phyloP scores from a whole-genome alignment of 345 rosid genomes.

The Brassica incana region DNA sequence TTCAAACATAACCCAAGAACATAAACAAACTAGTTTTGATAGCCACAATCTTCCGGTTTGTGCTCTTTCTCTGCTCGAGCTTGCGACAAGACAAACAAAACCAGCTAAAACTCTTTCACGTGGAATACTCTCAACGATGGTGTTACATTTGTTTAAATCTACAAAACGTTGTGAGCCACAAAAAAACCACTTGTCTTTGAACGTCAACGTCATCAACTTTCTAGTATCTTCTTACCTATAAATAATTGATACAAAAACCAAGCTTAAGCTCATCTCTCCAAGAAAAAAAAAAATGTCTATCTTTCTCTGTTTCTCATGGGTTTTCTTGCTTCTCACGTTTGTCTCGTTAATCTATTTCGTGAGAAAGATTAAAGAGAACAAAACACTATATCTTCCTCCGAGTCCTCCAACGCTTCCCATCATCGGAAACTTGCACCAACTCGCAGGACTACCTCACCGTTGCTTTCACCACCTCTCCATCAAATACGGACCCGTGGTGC shows the following conservation, averaged over 20 bases:
- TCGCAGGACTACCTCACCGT: constrained; percentile 11
- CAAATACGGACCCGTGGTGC: constrained; percentile 16
- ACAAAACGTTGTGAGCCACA: neutral
- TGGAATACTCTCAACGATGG: neutral
- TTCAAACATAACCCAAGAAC: too few relatives aligned
- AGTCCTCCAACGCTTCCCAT: constrained; percentile 17
- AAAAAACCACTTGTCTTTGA: neutral
- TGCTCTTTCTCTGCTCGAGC: neutral
- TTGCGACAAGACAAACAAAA: neutral
- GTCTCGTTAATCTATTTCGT: neutral
- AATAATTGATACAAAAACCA: neutral
- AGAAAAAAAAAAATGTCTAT: neutral
- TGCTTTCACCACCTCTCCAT: constrained; percentile 11
- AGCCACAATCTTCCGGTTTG: neutral
- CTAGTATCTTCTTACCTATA: neutral
- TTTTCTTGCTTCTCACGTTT: neutral
- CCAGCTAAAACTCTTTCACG: constrained; percentile 9
- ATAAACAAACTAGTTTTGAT: neutral
- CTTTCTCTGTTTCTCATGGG: neutral
- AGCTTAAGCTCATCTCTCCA: neutral
- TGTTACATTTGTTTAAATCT: neutral
- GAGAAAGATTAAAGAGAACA: neutral
- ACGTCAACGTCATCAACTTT: neutral
- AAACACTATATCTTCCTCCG: neutral
- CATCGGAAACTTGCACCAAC: constrained; percentile 21